Conservation (phyloP, 2,329 filamentous ascomycete genomes). For the Cytospora mali region DNA sequence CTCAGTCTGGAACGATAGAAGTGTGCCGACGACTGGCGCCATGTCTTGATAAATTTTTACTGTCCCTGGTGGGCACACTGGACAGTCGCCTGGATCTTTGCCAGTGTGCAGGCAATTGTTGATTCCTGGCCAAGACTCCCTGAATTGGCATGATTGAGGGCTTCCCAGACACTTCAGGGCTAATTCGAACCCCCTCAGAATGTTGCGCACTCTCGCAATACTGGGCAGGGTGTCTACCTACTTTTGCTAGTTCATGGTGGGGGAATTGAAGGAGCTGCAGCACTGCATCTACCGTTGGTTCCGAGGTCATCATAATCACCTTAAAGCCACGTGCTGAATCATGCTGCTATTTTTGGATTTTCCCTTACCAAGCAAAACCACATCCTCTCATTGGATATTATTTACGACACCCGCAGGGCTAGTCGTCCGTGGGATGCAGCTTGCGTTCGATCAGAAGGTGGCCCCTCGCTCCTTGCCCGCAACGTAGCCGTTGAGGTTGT, state of each 20-base stretch:
- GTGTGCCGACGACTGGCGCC: neutral
- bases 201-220: conserved; percentile 1
- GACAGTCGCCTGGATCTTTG: neutral
- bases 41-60: neutral
- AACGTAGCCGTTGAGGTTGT: conserved; percentile 10
- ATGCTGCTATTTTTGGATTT: conserved; percentile 26
- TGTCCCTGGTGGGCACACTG: neutral
- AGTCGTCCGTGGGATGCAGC: conserved; percentile 1
- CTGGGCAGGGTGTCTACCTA: conserved; percentile 2
- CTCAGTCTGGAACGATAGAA: neutral
- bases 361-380: conserved; percentile 22
- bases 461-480: conserved; percentile 22
- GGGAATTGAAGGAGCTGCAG: conserved; percentile 12
- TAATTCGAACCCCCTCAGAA: neutral
- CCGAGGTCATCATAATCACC: conserved; percentile 22
- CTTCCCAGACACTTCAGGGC: neutral
- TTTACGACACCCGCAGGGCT: conserved; percentile 4
- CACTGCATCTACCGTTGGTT: conserved; percentile 16
- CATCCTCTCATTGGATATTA: conserved; percentile 14
- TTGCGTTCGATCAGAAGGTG: conserved; percentile 16
- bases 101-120: neutral
- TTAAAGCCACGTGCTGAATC: conserved; percentile 26
- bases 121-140: neutral
- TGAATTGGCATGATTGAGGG: too few relatives aligned
- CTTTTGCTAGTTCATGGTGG: conserved; percentile 9